Percentiles rank a stretch among this genome's conserved stretches.
Evolutionary conservation across 148 eudicot species (phyloP).

Genomic region (Cornus suecica): DNA sequence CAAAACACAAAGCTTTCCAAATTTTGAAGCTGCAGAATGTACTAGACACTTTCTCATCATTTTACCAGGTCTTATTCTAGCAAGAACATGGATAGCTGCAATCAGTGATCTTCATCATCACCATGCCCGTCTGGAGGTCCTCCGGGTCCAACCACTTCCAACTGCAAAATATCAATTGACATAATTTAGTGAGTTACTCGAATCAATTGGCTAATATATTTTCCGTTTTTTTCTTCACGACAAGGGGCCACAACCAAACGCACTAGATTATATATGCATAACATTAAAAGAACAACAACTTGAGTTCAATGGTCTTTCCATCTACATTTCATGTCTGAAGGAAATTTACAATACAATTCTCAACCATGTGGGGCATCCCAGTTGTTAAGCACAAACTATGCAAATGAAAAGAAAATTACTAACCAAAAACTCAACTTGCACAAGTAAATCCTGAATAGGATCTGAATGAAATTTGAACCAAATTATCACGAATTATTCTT

Average conservation of each 20-base stretch:
- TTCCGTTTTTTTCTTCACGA: background rate
- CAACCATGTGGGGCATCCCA: background rate
- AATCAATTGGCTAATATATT: background rate
- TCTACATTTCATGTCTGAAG: background rate
- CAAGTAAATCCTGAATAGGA: background rate
- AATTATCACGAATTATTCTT: background rate
- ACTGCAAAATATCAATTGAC: slow-evolving; percentile 32
- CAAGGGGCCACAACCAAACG: too few species aligned
- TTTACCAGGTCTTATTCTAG: slow-evolving; percentile 57
- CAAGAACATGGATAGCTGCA: slow-evolving; percentile 24
- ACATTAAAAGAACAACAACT: background rate
- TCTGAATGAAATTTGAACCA: background rate
- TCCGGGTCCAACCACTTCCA: slow-evolving; percentile 90
- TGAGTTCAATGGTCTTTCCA: background rate
- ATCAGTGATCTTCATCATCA: slow-evolving; percentile 58
- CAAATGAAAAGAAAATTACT: too few species aligned
- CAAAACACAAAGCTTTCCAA: slow-evolving; percentile 31
- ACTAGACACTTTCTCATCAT: slow-evolving; percentile 25
- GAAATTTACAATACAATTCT: background rate
- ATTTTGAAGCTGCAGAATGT: slow-evolving; percentile 30
- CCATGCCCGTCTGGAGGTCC: slow-evolving; percentile 82
- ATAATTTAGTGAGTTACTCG: background rate
- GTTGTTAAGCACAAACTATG: too few species aligned
- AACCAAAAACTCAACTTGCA: background rate
- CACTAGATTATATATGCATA: background rate